Evolutionary conservation across 345 rosid genomes (phyloP), one percentile per base, ranked within the genome.

Genomic region (Citrus unshiu): DNA sequence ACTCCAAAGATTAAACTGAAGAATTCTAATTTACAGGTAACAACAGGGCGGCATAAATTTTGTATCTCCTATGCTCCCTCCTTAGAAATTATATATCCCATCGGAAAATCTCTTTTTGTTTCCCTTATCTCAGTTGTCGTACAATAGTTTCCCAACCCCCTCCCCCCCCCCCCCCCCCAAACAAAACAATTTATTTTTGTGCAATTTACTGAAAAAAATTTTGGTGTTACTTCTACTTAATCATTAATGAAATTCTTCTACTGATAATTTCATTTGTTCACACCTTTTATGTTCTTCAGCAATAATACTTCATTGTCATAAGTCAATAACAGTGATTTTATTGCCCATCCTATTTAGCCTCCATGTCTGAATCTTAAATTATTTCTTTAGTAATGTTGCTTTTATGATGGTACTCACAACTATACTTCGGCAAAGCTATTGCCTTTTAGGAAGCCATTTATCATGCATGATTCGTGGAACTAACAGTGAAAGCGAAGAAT

Each of bases 41-140:
- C 67, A 73, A 69, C 6, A 37, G 6, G 18, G 81, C 79, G 16
- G 83, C 87, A 76, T 78, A 86, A 70, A 73, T 87, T 87, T 84
- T 87, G 84, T 68, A 81, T 62, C 51, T 43, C 71, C 58, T 76
- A 78, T 87, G 85, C 86, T 81, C 77, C 81, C 75, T 51, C 46
- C 46, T 62, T 37, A 27, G 64, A 30, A 78, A 57, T 37, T 63
- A 39, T 40, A 29, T 57, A 32, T 34, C 21, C 65, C 19, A 37
- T 40, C 18, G 39, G 34, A 27, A 56, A 37, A 46, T 46, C 61
- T 18, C 37, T 24, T 43, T 32, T 34, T 8, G 2, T 3, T 39
- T 78, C 7, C 61, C 12, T 6, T 77, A 13, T 43, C 18, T 68
- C 68, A n/a, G 27, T 69, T 60, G 57, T 46, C 8, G 64, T 24